Percentiles rank a stretch among this genome's conserved stretches.
Evolutionary conservation across 177 flowering plant species (phyloP).

Genomic region (Vitis hybrid): DNA sequence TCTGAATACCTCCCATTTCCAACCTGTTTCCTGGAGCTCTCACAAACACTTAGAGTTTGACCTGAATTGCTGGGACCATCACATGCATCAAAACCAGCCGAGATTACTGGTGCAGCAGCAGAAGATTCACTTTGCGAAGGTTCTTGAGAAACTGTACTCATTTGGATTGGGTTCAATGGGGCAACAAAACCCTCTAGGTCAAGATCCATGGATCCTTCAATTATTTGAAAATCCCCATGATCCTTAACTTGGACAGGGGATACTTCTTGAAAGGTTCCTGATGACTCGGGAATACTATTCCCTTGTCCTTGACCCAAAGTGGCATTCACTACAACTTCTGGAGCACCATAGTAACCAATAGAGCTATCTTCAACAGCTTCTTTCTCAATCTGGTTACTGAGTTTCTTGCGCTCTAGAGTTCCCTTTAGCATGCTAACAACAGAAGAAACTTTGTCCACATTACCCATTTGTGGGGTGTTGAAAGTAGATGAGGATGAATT

Average conservation of each 20-base stretch:
- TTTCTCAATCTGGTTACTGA: constrained; percentile 32
- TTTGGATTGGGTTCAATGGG: constrained; percentile 35
- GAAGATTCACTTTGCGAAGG: constrained; percentile 81
- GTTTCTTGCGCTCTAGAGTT: constrained; percentile 64
- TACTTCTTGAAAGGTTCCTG: constrained; percentile 24
- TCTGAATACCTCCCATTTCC: constrained; percentile 33
- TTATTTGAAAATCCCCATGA: constrained; percentile 22
- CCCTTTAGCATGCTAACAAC: constrained; percentile 82
- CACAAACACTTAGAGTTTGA: constrained; percentile 44
- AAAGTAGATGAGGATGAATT: constrained; percentile 59
- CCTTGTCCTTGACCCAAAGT: constrained; percentile 27
- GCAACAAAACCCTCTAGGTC: constrained; percentile 42
- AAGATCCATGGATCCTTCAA: constrained; percentile 34
- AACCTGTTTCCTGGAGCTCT: constrained; percentile 51
- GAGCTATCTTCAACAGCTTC: constrained; percentile 40
- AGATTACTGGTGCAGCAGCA: constrained; percentile 60
- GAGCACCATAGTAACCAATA: constrained; percentile 33
- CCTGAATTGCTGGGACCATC: constrained; percentile 65
- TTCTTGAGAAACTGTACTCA: constrained; percentile 47
- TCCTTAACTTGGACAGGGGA: constrained; percentile 32
- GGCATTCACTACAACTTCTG: constrained; percentile 24
- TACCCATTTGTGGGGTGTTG: constrained; percentile 29
- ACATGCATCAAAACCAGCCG: constrained; percentile 58
- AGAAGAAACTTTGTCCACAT: constrained; percentile 64
- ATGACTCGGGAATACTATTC: constrained; percentile 23